Evolutionary conservation across 1,284 basidiomycete genomes (phyloP).

Genomic region (Mrakiaceae sp.): DNA sequence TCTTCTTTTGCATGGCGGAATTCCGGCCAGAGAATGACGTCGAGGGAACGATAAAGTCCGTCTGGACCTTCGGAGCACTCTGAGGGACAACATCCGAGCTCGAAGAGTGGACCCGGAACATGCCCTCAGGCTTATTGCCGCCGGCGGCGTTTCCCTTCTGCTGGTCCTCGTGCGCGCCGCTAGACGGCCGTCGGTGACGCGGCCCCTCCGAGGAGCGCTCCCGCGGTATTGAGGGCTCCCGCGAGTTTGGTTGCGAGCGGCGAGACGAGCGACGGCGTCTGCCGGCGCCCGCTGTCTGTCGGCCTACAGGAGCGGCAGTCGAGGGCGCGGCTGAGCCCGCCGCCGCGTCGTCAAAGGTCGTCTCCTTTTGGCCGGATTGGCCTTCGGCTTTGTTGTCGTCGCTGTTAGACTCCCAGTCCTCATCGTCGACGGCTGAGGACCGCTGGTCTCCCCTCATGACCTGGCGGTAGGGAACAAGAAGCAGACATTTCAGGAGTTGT

Average conservation of each 20-base stretch:
- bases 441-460: neutral
- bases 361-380: neutral
- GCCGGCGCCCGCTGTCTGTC: too few species aligned
- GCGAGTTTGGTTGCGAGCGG: too few species aligned
- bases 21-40: neutral
- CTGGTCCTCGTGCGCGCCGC: neutral
- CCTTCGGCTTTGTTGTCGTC: neutral
- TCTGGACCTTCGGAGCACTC: neutral
- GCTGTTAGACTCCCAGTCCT: conserved; percentile 12
- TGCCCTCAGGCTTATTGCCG: conserved; percentile 1
- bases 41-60: neutral
- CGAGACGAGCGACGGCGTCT: too few species aligned
- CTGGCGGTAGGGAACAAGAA: neutral
- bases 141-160: neutral
- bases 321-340: too few species aligned
- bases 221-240: too few species aligned
- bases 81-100: neutral
- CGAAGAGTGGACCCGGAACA: conserved; percentile 8
- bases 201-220: too few species aligned
- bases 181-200: too few species aligned
- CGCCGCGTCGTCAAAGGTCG: neutral
- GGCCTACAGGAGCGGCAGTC: too few species aligned
- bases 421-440: conserved; percentile 7
- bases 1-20: too few species aligned
- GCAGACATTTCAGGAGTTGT: too few species aligned